A percentile compares a stretch with the other conserved stretches of the same genome.
Evolutionary conservation across 805 yeast species (phyloP).

Genomic region (Cyberlindnera lachancei): DNA sequence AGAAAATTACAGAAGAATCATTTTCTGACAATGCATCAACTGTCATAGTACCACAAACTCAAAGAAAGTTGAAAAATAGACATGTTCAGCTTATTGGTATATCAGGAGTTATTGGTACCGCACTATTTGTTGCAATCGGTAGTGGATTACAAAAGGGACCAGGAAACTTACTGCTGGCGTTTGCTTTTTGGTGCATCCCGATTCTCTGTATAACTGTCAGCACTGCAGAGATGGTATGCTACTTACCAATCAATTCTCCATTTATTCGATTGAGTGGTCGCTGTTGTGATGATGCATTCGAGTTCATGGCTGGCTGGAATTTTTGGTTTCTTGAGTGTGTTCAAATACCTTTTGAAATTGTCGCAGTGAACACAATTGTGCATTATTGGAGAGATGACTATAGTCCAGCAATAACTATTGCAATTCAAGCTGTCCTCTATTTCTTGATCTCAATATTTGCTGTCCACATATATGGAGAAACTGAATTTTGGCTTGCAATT

Average conservation of each 20-base stretch:
- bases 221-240: conserved; percentile 75
- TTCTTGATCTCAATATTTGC: conserved; percentile 62
- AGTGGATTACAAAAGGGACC: conserved; percentile 65
- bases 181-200: conserved; percentile 62
- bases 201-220: conserved; percentile 59
- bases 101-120: conserved; percentile 81
- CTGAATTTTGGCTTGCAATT: conserved; percentile 72
- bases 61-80: conserved; percentile 49
- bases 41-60: conserved; percentile 24
- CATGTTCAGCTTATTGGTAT: conserved; percentile 76
- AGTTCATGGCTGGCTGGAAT: conserved; percentile 73
- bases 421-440: conserved; percentile 58
- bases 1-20: no score
- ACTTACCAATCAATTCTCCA: conserved; percentile 70
- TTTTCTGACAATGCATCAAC: conserved; percentile 19
- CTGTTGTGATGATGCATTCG: conserved; percentile 69
- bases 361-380: conserved; percentile 69
- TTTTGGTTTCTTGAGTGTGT: conserved; percentile 72
- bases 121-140: conserved; percentile 68
- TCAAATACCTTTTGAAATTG: conserved; percentile 76
- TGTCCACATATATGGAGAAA: conserved; percentile 70
- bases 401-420: conserved; percentile 62
- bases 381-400: conserved; percentile 79
- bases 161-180: conserved; percentile 56
- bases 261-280: conserved; percentile 69